Base-by-base conservation (phyloP, 2,329 filamentous ascomycete species). In the Dactylellina haptotyla region DNA sequence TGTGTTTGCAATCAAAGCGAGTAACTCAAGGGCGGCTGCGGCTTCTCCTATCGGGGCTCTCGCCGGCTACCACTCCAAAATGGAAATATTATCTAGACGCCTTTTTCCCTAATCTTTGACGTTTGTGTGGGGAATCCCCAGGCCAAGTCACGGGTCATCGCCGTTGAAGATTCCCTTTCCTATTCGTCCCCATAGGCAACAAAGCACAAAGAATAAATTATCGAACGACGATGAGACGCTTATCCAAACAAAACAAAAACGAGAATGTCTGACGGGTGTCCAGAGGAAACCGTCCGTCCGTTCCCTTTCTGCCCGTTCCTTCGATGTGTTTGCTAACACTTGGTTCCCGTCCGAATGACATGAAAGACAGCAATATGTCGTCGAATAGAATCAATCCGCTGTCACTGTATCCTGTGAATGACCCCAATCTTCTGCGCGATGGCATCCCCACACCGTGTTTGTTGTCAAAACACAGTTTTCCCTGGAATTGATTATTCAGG, bases 31-130 rank as follows among this genome's bases (percentile, higher is more conserved):
- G 67, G 67, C 59, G 59, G 67, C 46, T 65, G 59, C 59, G 59
- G 67, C 59, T 72, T 72, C 67, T 72, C 59, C 67, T 72, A 65
- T 72, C 67, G 61, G 67, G 53, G 67, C 3, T 46, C 59, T 72
- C 67, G 45, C 67, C 58, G 67, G 67, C 59, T 72, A 64, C 67
- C 54, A 28, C 34, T 61, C 67, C 12, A 58, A 63, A 64, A 64
- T 18, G 58, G 66, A 57, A 64, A 64, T 58, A 58, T 72, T 53
- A 41, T 59, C 48, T 67, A 67, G 53, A 67, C 63, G 63, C 63
- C 50, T 26, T 18, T 54, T 64, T 67, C 43, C 25, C 46, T 57
- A 41, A 43, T 28, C 25, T 41, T 48, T 34, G 2, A 16, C 30
- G 37, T 41, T 43, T 56, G 26, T 62, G 56, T 62, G 63, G 53